Base-by-base conservation (phyloP, 1,284 basidiomycete genomes). In the Taiwanofungus camphoratus region DNA sequence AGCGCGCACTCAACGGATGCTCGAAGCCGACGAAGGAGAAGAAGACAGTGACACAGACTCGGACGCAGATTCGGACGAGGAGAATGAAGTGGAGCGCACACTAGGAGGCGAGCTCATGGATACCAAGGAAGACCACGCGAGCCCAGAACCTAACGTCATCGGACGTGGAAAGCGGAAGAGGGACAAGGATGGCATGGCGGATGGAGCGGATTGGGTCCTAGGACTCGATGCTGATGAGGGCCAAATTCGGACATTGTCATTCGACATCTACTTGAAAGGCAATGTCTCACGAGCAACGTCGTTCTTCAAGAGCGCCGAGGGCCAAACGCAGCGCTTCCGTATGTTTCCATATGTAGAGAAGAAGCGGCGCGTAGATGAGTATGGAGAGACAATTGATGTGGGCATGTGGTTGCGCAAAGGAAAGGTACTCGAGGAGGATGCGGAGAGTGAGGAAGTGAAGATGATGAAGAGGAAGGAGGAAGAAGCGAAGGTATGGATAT, bases 271-370 rank as follows among this genome's bases (percentile, higher is more conserved):
- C 64, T 74, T 99, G 50, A 96, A 95, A 61, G 96, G 94, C 5
- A 89, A 94, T 57, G 83, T 92, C 27, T 84, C 84, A 36, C 86
- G 87, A 50, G 72, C 82, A 18, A 86, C 79, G 0, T 82, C 82
- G 2, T 94, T 93, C 65, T 92, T 92, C 71, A 90, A 90, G 64
- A 82, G 69, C 51, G 71, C 76, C 26, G 81, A 73, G 42, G 74
- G 69, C 22, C 82, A 81, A 54, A 72, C 72, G 30, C 87, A 82
- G 57, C 77, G 95, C 32, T 98, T 89, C 63, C 77, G 96, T 52
- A 97, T 98, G 89, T 99, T 98, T 66, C 96, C 96, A 0, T 92
- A 92, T 56, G 81, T 96, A 29, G 95, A 99, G 66, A 86, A 91
- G 61, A 93, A 89, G 57, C 73, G 92, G 50, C 74, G 86, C 52